Conservation (phyloP, 768 basidiomycete genomes). For the Lactarius hatsudake region DNA sequence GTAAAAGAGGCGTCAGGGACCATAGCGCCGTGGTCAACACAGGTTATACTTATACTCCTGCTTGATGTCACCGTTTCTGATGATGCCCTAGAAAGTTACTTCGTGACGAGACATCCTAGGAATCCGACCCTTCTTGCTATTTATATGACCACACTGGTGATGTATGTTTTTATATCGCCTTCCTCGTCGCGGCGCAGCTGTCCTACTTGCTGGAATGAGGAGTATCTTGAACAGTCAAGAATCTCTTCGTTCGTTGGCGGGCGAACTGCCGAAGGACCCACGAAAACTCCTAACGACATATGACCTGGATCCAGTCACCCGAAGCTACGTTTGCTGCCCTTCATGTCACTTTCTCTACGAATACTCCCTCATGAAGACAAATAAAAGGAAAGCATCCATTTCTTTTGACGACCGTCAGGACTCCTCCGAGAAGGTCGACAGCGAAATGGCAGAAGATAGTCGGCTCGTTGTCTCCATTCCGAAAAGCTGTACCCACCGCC, state of each 20-base stretch:
- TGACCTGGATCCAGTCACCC: slow-evolving; percentile 6
- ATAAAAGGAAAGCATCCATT: neutral
- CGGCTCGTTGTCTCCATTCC: neutral
- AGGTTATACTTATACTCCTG: too few relatives aligned
- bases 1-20: neutral
- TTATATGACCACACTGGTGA: neutral
- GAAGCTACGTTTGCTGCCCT: slow-evolving; percentile 11
- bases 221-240: too few relatives aligned
- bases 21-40: neutral
- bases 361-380: neutral
- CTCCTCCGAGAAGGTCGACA: neutral
- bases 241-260: neutral
- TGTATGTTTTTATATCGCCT: slow-evolving; percentile 9
- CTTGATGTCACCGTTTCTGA: too few relatives aligned
- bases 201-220: too few relatives aligned
- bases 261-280: neutral
- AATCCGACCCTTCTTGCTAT: slow-evolving; percentile 4
- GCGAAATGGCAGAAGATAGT: neutral
- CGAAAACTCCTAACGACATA: neutral
- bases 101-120: too few relatives aligned
- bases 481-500: neutral
- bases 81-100: too few relatives aligned
- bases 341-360: neutral
- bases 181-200: neutral
- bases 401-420: neutral